phyloP scores from a whole-genome alignment of 768 basidiomycete genomes.

The Leccinum olivaceopallidum region DNA sequence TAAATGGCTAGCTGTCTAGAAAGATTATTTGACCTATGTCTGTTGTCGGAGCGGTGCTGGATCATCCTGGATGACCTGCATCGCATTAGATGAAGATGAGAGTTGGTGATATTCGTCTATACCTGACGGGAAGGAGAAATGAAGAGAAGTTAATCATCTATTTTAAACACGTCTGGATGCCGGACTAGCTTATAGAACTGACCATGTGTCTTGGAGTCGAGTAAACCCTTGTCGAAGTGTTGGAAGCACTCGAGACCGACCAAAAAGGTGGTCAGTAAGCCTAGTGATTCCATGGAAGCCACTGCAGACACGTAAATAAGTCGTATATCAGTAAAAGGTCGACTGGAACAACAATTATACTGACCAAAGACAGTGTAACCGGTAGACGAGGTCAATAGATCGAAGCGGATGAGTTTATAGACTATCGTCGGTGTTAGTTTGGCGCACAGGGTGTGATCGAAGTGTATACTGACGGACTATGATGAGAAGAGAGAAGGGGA shows the following conservation, averaged over 20 bases:
- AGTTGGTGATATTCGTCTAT: slow-evolving; percentile 48
- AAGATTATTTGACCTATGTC: slow-evolving; percentile 44
- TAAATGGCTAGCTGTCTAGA: no score
- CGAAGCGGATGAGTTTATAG: slow-evolving; percentile 83
- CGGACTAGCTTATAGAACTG: slow-evolving; percentile 43
- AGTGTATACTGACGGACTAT: slow-evolving; percentile 30
- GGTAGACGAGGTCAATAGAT: slow-evolving; percentile 63
- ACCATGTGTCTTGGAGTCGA: slow-evolving; percentile 73
- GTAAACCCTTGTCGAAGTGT: slow-evolving; percentile 82
- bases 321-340: slow-evolving; percentile 1
- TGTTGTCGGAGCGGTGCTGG: slow-evolving; percentile 55
- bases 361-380: slow-evolving; percentile 82
- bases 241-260: slow-evolving; percentile 72
- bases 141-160: slow-evolving; percentile 37
- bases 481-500: background rate
- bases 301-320: slow-evolving; percentile 43
- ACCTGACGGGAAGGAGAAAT: slow-evolving; percentile 36
- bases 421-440: slow-evolving; percentile 41
- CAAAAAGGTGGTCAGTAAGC: slow-evolving; percentile 65
- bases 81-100: slow-evolving; percentile 38
- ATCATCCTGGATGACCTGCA: slow-evolving; percentile 44
- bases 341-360: slow-evolving; percentile 23
- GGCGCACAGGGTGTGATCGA: background rate
- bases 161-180: slow-evolving; percentile 25
- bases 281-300: slow-evolving; percentile 68